A percentile compares a stretch with the other conserved stretches of the same genome.
These are phyloP conservation scores for Cladosporium sp. DNA, from an alignment of 2,329 filamentous ascomycete genomes.

Conservation along the genomic window DNA sequence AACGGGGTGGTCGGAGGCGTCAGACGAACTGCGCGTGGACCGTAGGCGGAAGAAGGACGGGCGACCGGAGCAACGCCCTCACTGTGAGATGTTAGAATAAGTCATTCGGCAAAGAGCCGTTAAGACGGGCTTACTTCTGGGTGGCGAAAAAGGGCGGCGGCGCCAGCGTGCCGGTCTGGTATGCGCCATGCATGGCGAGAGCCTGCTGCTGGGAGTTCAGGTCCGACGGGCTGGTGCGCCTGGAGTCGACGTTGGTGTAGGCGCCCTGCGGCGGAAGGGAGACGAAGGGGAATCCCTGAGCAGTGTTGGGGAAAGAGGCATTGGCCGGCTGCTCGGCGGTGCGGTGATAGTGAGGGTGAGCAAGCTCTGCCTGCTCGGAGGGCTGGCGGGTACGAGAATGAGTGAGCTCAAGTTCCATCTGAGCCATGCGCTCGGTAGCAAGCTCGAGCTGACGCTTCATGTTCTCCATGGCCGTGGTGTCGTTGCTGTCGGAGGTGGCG, in stretches of 20 bases:
- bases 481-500: constrained; percentile 31
- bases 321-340: constrained; percentile 55
- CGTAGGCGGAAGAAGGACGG: constrained; percentile 20
- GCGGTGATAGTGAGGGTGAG: constrained; percentile 63
- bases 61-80: neutral
- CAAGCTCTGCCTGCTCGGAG: constrained; percentile 63
- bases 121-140: neutral
- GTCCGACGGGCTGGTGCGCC: constrained; percentile 16
- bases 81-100: constrained; percentile 3
- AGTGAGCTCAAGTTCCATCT: constrained; percentile 70
- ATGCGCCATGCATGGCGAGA: constrained; percentile 10
- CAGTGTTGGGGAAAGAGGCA: constrained; percentile 34
- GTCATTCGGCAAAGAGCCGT: neutral
- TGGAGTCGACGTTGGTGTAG: constrained; percentile 7
- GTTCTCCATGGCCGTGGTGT: constrained; percentile 33
- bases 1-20: constrained; percentile 36
- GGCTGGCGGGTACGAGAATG: constrained; percentile 64
- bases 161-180: constrained; percentile 6
- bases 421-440: constrained; percentile 69
- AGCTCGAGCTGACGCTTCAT: constrained; percentile 72
- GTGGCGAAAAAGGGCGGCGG: constrained; percentile 9
- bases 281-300: constrained; percentile 29
- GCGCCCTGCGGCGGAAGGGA: neutral
- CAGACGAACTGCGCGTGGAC: constrained; percentile 22
- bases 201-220: constrained; percentile 11